Evolutionary conservation across 352 stramenopile genomes (phyloP).

Genomic region (Aphanomyces astaci): DNA sequence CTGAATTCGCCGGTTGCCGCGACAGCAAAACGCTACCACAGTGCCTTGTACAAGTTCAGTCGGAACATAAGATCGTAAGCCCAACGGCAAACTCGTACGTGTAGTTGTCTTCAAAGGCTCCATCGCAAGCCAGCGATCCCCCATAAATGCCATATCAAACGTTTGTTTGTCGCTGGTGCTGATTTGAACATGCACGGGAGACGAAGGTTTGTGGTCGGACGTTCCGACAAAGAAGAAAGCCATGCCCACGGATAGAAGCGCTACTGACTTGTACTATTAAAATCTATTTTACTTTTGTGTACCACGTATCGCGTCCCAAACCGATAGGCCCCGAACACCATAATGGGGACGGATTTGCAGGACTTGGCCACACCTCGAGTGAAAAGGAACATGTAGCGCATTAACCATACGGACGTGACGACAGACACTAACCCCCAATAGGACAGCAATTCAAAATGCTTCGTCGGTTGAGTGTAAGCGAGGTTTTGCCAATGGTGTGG

Average conservation of each 20-base stretch:
- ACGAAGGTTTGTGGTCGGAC: constrained; percentile 58
- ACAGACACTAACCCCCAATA: constrained; percentile 68
- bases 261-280: constrained; percentile 70
- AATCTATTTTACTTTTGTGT: too few species aligned
- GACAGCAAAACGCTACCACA: too few species aligned
- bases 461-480: constrained; percentile 74
- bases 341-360: constrained; percentile 82
- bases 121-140: constrained; percentile 72
- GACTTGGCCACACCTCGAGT: constrained; percentile 81
- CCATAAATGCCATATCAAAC: too few species aligned
- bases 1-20: too few species aligned
- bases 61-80: constrained; percentile 82
- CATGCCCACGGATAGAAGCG: constrained; percentile 63
- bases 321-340: constrained; percentile 67
- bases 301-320: constrained; percentile 69
- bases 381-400: constrained; percentile 82
- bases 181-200: constrained; percentile 35
- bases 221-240: constrained; percentile 70
- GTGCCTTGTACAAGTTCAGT: constrained; percentile 79
- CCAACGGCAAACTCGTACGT: constrained; percentile 74
- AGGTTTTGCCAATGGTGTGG: constrained; percentile 70
- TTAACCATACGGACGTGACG: constrained; percentile 71
- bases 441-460: constrained; percentile 52
- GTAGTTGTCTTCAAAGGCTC: constrained; percentile 72
- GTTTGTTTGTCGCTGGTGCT: constrained; percentile 47